Evolutionary conservation across 768 basidiomycete species (phyloP).

Genomic region (Mycena rebaudengoi): DNA sequence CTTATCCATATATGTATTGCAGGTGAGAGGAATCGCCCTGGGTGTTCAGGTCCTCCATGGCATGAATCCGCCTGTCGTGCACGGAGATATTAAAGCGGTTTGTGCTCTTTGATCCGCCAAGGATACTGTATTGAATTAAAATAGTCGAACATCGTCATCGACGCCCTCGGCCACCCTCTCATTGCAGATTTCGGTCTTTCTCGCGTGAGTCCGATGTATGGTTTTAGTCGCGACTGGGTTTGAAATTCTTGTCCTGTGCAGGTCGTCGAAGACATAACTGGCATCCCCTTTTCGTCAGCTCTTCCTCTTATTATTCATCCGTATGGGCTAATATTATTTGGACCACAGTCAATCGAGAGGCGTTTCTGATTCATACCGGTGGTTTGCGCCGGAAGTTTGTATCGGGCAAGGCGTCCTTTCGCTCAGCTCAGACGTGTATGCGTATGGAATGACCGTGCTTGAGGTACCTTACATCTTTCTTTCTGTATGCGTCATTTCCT

Average conservation of each 20-base stretch:
- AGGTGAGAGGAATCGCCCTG: slow-evolving; percentile 56
- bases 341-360: slow-evolving; percentile 61
- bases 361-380: slow-evolving; percentile 55
- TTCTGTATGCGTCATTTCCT: neutral
- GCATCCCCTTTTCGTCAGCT: slow-evolving; percentile 65
- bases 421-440: slow-evolving; percentile 59
- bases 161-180: slow-evolving; percentile 53
- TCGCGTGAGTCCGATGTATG: slow-evolving; percentile 48
- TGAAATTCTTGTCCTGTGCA: slow-evolving; percentile 24
- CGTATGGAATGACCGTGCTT: slow-evolving; percentile 65
- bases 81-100: slow-evolving; percentile 64
- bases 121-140: neutral
- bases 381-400: slow-evolving; percentile 67
- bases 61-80: slow-evolving; percentile 59
- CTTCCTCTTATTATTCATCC: too few relatives aligned
- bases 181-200: slow-evolving; percentile 68
- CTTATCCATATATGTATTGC: neutral
- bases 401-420: slow-evolving; percentile 58
- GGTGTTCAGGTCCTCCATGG: slow-evolving; percentile 60
- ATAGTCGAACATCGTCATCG: slow-evolving; percentile 60
- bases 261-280: slow-evolving; percentile 67
- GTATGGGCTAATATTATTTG: too few relatives aligned
- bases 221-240: neutral
- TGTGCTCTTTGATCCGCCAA: slow-evolving; percentile 22
- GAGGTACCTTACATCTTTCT: slow-evolving; percentile 46